These are phyloP conservation scores for Priceomyces medius DNA, from an alignment of 805 yeast genomes.

Conservation along the genomic window DNA sequence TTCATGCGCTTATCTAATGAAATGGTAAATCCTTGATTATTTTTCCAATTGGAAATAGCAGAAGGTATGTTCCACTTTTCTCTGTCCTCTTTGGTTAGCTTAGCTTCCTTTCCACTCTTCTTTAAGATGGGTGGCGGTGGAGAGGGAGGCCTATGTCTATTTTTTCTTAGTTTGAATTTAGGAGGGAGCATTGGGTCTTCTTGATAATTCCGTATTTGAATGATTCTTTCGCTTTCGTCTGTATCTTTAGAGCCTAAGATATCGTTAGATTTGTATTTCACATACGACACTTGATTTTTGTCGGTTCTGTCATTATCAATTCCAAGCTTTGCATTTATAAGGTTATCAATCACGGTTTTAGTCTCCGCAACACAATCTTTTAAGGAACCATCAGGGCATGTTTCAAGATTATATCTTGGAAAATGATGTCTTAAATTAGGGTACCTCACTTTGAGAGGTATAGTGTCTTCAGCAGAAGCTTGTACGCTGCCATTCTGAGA, in stretches of 20 bases:
- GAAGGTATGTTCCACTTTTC: constrained; percentile 87
- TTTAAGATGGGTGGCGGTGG: constrained; percentile 61
- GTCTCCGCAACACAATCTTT: constrained; percentile 55
- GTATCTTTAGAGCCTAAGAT: constrained; percentile 12
- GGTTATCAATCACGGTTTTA: constrained; percentile 48
- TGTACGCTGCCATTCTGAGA: constrained; percentile 32
- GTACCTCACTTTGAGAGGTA: constrained; percentile 51
- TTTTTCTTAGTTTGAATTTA: constrained; percentile 66
- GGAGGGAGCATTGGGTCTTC: constrained; percentile 89
- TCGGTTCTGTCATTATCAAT: constrained; percentile 22
- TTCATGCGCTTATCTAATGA: constrained; percentile 70
- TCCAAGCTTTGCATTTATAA: constrained; percentile 45
- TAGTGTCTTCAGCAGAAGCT: constrained; percentile 53
- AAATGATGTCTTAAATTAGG: constrained; percentile 41
- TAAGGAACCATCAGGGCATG: constrained; percentile 45
- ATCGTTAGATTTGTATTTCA: constrained; percentile 20
- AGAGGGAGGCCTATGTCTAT: constrained; percentile 63
- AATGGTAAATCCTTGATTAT: constrained; percentile 84
- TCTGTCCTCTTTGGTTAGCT: constrained; percentile 67
- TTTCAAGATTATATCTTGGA: constrained; percentile 38
- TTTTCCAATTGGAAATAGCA: constrained; percentile 93
- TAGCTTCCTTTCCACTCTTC: constrained; percentile 42
- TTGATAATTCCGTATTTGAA: constrained; percentile 65
- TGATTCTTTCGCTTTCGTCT: constrained; percentile 34
- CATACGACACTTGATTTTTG: constrained; percentile 32